Conservation (phyloP, 139 green algal species). For the Yamagishiella unicocca region DNA sequence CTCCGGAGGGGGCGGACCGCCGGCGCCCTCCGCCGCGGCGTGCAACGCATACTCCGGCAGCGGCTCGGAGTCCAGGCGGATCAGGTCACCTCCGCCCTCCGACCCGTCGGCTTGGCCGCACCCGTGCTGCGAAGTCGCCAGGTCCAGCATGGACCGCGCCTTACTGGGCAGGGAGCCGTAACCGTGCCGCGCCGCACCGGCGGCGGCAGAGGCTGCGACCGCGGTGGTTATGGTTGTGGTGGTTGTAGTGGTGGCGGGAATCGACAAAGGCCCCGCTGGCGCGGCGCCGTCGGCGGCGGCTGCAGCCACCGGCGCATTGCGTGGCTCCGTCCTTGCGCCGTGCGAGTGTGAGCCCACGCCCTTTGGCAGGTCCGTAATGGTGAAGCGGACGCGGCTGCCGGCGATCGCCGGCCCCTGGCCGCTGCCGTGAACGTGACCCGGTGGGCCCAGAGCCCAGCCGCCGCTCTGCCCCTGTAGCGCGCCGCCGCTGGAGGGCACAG, state of each 20-base stretch:
- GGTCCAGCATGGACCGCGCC: slow-evolving; percentile 32
- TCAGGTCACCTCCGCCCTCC: slow-evolving; percentile 35
- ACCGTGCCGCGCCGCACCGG: neutral
- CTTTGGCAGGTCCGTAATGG: slow-evolving; percentile 34
- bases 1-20: slow-evolving; percentile 1
- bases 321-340: neutral
- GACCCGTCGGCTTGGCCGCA: neutral
- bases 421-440: neutral
- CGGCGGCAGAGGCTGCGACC: neutral
- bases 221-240: no score
- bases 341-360: neutral
- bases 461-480: neutral
- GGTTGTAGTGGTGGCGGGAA: no score
- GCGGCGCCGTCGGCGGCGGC: neutral
- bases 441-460: neutral
- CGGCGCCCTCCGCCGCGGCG: neutral
- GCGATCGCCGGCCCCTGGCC: neutral
- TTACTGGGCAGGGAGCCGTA: neutral
- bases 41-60: neutral
- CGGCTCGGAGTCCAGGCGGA: slow-evolving; percentile 51
- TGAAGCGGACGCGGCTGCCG: slow-evolving; percentile 35
- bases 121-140: neutral
- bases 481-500: neutral
- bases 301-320: neutral
- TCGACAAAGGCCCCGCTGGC: no score